Percentiles rank a stretch among this genome's conserved stretches.
These are phyloP conservation scores for Voacanga thouarsii DNA, from an alignment of 257 asterid genomes.

Conservation along the genomic window DNA sequence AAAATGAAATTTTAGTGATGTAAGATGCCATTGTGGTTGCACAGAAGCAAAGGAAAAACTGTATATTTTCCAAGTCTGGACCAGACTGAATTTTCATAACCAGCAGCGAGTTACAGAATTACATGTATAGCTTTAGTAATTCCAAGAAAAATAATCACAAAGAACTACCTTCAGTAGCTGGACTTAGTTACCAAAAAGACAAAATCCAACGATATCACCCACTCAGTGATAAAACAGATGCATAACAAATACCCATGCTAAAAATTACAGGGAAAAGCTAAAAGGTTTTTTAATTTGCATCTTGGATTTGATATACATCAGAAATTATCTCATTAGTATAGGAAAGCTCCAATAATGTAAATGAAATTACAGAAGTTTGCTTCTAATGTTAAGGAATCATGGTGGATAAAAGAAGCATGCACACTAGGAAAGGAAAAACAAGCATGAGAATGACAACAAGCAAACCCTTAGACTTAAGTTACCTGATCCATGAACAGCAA, in stretches of 20 bases:
- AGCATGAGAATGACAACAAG: not conserved
- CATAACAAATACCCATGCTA: not conserved
- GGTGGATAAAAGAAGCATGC: not conserved
- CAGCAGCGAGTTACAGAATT: not conserved
- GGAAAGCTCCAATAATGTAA: not conserved
- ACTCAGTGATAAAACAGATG: not conserved
- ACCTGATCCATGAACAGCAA: constrained; percentile 99
- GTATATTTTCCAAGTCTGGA: not conserved
- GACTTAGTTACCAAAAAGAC: not conserved
- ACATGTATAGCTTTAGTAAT: not conserved
- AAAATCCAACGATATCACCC: not conserved
- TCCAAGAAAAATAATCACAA: not conserved
- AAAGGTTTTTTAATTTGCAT: not conserved
- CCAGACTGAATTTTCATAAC: not conserved
- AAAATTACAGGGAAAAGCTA: not conserved
- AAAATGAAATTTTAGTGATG: not conserved
- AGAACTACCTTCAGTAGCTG: not conserved
- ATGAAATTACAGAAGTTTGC: not conserved
- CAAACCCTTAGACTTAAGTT: constrained; percentile 15
- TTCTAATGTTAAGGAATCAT: not conserved
- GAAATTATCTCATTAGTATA: not conserved
- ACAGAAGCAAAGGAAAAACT: not conserved
- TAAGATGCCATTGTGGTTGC: not conserved
- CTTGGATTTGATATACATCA: constrained; percentile 4
- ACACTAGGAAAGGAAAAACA: not conserved